A percentile compares a stretch with the other conserved stretches of the same genome.
These are phyloP conservation scores for Neonectria sp. DNA, from an alignment of 2,329 filamentous ascomycete species.

Conservation along the genomic window DNA sequence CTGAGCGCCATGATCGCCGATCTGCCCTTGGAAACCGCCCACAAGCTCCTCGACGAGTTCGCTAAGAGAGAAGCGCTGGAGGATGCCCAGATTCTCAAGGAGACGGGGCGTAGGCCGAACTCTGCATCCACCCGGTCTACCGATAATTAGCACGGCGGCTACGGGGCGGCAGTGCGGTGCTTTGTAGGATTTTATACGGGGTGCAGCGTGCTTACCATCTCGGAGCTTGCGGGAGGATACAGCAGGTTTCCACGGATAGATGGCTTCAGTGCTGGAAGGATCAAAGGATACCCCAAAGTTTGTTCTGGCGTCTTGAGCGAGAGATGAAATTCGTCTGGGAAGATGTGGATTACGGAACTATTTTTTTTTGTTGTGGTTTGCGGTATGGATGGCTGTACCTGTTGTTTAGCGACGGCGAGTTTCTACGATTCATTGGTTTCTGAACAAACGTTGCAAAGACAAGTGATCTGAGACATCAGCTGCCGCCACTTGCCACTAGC, in stretches of 20 bases:
- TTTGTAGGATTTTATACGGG: not conserved
- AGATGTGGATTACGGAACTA: not conserved
- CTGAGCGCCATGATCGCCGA: slow-evolving; percentile 27
- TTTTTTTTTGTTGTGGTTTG: not conserved
- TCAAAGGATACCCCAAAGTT: not conserved
- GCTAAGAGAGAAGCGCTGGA: slow-evolving; percentile 33
- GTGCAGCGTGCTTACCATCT: not conserved
- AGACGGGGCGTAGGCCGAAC: not conserved
- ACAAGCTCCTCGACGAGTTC: slow-evolving; percentile 39
- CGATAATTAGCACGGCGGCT: not conserved
- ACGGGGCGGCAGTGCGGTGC: not conserved
- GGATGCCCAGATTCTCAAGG: slow-evolving; percentile 33
- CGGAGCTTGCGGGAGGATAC: not conserved
- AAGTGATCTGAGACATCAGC: not conserved
- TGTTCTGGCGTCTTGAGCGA: slow-evolving; percentile 1
- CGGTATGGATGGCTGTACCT: not conserved
- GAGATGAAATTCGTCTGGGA: not conserved
- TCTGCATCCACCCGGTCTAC: not conserved
- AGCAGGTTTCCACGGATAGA: not conserved
- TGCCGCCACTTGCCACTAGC: not conserved
- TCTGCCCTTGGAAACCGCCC: slow-evolving; percentile 36
- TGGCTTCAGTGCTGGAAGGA: not conserved
- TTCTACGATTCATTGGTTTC: not conserved
- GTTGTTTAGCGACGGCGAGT: not conserved
- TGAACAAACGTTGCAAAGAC: not conserved